These are phyloP conservation scores for Wickerhamiella siamensis DNA, from an alignment of 805 yeast genomes.

Conservation along the genomic window DNA sequence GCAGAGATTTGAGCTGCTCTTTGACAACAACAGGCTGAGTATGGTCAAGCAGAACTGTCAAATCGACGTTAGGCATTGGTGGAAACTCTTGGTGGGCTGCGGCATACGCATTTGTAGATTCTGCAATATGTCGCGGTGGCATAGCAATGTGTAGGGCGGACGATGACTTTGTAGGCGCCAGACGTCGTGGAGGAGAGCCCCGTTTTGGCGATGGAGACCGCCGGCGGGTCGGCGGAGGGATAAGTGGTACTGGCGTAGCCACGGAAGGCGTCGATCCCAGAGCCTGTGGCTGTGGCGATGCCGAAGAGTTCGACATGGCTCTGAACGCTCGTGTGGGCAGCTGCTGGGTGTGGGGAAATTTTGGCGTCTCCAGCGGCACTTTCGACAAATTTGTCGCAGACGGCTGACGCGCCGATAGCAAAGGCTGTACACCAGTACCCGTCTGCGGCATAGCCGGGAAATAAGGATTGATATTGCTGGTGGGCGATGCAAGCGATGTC, in stretches of 20 bases:
- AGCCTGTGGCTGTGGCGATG: conserved; percentile 15
- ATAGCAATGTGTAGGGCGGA: conserved; percentile 4
- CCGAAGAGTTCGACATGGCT: conserved; percentile 21
- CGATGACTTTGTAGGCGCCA: not conserved
- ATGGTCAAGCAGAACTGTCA: conserved; percentile 26
- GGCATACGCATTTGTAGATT: not conserved
- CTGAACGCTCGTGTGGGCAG: conserved; percentile 4
- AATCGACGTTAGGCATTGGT: conserved; percentile 24
- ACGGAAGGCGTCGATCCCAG: conserved; percentile 2
- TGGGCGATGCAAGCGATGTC: not conserved
- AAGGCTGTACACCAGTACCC: not conserved
- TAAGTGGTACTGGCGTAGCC: not conserved
- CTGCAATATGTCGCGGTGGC: conserved; percentile 4
- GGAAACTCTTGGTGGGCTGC: conserved; percentile 16
- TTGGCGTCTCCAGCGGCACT: conserved; percentile 1
- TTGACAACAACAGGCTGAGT: conserved; percentile 24
- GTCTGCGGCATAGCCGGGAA: not conserved
- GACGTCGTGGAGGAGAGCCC: not conserved
- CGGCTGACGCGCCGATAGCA: not conserved
- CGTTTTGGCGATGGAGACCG: conserved; percentile 12
- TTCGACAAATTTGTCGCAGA: not conserved
- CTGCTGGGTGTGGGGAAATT: conserved; percentile 7
- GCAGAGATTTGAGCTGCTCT: conserved; percentile 22
- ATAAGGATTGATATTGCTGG: not conserved
- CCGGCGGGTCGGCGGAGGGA: conserved; percentile 4